Evolutionary conservation across 768 basidiomycete genomes (phyloP).

Genomic region (Boletus fagicola): DNA sequence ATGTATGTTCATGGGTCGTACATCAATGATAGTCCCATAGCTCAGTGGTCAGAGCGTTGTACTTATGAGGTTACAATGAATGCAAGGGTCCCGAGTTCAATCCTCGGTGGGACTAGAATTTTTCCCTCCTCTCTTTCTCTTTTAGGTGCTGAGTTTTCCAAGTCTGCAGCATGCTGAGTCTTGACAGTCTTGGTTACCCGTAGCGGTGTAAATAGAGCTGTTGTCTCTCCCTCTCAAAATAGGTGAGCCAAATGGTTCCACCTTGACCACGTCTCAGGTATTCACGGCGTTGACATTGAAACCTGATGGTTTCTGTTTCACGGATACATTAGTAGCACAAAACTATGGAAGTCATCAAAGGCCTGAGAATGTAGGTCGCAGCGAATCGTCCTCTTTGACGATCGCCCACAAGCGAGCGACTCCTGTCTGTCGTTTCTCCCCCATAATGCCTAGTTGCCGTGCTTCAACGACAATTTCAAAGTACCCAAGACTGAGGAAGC

Average conservation of each 20-base stretch:
- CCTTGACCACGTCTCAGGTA: background rate
- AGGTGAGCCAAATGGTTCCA: background rate
- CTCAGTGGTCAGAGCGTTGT: constrained; percentile 64
- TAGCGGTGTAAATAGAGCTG: background rate
- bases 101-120: constrained; percentile 58
- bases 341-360: background rate
- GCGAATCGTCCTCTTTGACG: constrained; percentile 13
- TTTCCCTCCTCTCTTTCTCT: constrained; percentile 13
- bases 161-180: background rate
- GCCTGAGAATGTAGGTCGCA: background rate
- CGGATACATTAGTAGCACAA: background rate
- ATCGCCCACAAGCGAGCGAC: constrained; percentile 16
- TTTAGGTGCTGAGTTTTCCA: background rate
- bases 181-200: background rate
- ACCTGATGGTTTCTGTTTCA: background rate
- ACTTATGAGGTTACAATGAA: constrained; percentile 54
- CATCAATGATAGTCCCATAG: constrained; percentile 44
- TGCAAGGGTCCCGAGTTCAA: constrained; percentile 66
- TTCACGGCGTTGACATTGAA: background rate
- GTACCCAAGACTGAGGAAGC: constrained; percentile 69
- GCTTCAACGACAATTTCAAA: constrained; percentile 50
- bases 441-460: constrained; percentile 22
- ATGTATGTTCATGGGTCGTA: background rate
- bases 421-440: constrained; percentile 22
- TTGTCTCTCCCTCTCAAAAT: background rate